Base-by-base conservation (phyloP, 176 grass and related monocot species). In the Alloteropsis semialata region DNA sequence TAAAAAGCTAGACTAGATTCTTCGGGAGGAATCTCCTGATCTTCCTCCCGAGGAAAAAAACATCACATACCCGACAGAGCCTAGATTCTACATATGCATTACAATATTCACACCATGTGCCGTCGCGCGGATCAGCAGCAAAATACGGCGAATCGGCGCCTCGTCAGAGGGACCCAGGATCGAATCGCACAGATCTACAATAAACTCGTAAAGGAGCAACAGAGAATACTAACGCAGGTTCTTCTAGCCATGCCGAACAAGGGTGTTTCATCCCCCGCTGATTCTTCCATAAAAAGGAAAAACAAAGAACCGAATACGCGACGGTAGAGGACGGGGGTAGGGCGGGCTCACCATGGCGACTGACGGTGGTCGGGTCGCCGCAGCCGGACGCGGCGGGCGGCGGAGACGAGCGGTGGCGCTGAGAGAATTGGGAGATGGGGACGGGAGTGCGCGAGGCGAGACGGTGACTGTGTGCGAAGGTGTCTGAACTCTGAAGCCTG, bases 281-380 rank as follows among this genome's bases (percentile, higher is more conserved):
- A 42, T 39, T 68, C 84, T 62, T 65, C 41, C 22, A 28, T 48
- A 3, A 21, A 25, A 27, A 48, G 14, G 3, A 29, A 30, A 32
- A 51, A 21, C 29, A 3, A 22, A 1, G 6, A 19, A 37, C 11
- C 32, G 32, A 22, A 75, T 18, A 43, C 21, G 50, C 42, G 19
- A 48, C 39, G 34, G 25, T 6, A 15, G 56, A 65, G 75, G 27
- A 67, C 1, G 41, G 38, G 38, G 10, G 51, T 7, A 10, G 24
- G 48, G 46, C 19, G 6, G 0, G n/a, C 82, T 85, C n/a, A 85
- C 82, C 88, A 89, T 89, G 77, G 72, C 25, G 87, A 25, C 19
- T 53, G 48, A 29, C 15, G 64, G 33, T 28, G 64, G 48, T 43
- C 41, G 59, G 59, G 68, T 30, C 1, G 60, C 50, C 51, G 86